A percentile compares a stretch with the other conserved stretches of the same genome.
Evolutionary conservation across 2,329 filamentous ascomycete species (phyloP).

Genomic region (Tolypocladium cylindrosporum): DNA sequence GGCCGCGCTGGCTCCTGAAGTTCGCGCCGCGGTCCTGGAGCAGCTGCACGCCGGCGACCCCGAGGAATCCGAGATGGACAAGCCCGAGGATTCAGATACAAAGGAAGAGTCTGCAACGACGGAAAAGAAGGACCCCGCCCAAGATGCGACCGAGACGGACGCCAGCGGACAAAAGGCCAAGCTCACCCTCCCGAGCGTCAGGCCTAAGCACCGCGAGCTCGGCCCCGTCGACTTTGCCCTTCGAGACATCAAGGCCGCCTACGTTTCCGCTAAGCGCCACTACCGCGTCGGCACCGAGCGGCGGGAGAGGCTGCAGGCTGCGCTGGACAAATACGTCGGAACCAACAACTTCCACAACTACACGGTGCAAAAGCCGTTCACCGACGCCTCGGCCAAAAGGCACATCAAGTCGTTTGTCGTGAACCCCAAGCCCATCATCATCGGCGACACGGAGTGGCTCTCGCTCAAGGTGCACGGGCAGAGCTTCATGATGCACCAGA

Average conservation of each 20-base stretch:
- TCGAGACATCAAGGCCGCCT: conserved; percentile 69
- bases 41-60: conserved; percentile 39
- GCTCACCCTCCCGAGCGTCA: conserved; percentile 17
- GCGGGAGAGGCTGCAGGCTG: conserved; percentile 63
- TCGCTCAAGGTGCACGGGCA: conserved; percentile 94
- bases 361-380: conserved; percentile 77
- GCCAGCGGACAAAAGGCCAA: conserved; percentile 11
- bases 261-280: conserved; percentile 69
- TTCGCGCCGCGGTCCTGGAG: conserved; percentile 52
- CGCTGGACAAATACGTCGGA: conserved; percentile 66
- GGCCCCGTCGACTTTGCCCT: conserved; percentile 53
- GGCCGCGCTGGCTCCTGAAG: conserved; percentile 51
- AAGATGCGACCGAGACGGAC: conserved; percentile 9
- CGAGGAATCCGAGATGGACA: conserved; percentile 13
- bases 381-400: conserved; percentile 76
- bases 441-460: conserved; percentile 89
- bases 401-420: conserved; percentile 88
- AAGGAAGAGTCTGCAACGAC: conserved; percentile 7
- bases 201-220: conserved; percentile 31
- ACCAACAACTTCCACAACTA: conserved; percentile 96
- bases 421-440: conserved; percentile 66
- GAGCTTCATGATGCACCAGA: conserved; percentile 99
- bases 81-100: conserved; percentile 6
- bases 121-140: conserved; percentile 13
- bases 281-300: conserved; percentile 72